Conservation (phyloP, 495 filamentous ascomycete species). For the Astrothelium macrocarpum region DNA sequence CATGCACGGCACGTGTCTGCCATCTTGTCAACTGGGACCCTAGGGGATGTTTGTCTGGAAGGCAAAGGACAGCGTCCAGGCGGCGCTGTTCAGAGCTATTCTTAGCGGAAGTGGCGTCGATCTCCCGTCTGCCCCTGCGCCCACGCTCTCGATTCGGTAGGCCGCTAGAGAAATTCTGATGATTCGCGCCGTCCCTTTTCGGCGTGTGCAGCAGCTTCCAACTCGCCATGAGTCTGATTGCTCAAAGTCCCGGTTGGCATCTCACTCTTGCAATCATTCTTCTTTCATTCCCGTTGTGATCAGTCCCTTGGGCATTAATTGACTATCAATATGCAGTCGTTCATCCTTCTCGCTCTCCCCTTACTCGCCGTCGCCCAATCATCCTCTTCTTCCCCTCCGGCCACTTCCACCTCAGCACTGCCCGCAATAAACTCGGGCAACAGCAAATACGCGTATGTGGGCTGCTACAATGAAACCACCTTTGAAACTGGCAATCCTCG, state of each 20-base stretch:
- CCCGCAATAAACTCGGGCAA: background rate
- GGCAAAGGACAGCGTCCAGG: no score
- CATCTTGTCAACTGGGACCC: no score
- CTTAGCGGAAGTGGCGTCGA: background rate
- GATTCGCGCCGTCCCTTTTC: background rate
- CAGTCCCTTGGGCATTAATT: background rate
- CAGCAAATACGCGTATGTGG: constrained; percentile 21
- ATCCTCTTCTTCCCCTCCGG: background rate
- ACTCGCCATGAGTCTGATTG: no score
- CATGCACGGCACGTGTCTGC: background rate
- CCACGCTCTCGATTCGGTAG: background rate
- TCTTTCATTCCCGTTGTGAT: background rate
- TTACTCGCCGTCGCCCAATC: background rate
- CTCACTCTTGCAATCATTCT: background rate
- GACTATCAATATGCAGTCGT: background rate
- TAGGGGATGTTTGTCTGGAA: no score
- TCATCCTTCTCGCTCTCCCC: background rate
- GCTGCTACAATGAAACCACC: constrained; percentile 32
- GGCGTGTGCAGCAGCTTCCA: no score
- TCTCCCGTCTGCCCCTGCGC: constrained; percentile 4
- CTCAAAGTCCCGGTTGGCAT: background rate
- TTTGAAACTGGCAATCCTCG: background rate
- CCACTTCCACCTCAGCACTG: background rate
- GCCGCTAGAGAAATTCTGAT: background rate
- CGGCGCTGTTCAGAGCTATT: no score